Percentiles rank a stretch among this genome's conserved stretches.
Conservation (phyloP, 306 rosid genomes). For the Sesbania bispinosa region DNA sequence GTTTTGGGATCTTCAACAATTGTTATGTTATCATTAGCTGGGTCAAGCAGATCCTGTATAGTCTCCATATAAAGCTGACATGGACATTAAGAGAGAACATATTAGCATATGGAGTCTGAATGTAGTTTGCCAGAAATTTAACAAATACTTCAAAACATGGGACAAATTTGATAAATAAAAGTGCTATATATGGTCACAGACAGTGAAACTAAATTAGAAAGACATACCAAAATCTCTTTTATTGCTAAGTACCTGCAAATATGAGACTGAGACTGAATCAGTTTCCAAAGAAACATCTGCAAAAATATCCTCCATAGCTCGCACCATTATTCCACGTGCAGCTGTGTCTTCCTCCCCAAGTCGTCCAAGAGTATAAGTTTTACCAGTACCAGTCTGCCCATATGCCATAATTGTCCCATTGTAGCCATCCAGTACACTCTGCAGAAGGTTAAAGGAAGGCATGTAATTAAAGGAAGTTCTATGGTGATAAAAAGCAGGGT, state of each 20-base stretch:
- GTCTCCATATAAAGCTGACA: conserved; percentile 97
- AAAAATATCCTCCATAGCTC: conserved; percentile 95
- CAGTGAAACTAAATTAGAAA: neutral
- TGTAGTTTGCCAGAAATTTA: conserved; percentile 8
- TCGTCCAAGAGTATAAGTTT: conserved; percentile 92
- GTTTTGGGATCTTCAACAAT: conserved; percentile 94
- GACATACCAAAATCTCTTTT: neutral
- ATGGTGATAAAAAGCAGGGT: conserved; percentile 13
- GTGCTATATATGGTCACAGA: neutral
- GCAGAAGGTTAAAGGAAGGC: conserved; percentile 35
- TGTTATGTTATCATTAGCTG: conserved; percentile 85
- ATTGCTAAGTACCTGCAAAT: conserved; percentile 70
- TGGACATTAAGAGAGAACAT: conserved; percentile 24
- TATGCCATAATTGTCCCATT: conserved; percentile 98
- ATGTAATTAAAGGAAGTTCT: conserved; percentile 28
- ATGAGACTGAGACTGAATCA: conserved; percentile 82
- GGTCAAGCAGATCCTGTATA: conserved; percentile 92
- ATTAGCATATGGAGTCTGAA: conserved; percentile 6
- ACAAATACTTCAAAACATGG: neutral
- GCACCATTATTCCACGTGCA: conserved; percentile 99
- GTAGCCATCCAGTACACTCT: conserved; percentile 96
- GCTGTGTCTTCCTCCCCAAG: conserved; percentile 99
- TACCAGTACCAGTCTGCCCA: conserved; percentile 99
- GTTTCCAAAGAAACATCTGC: conserved; percentile 73
- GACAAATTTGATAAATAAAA: conserved; percentile 2